A percentile compares a stretch with the other conserved stretches of the same genome.
Evolutionary conservation across 2,329 filamentous ascomycete species (phyloP).

Genomic region (Fusarium concolor): DNA sequence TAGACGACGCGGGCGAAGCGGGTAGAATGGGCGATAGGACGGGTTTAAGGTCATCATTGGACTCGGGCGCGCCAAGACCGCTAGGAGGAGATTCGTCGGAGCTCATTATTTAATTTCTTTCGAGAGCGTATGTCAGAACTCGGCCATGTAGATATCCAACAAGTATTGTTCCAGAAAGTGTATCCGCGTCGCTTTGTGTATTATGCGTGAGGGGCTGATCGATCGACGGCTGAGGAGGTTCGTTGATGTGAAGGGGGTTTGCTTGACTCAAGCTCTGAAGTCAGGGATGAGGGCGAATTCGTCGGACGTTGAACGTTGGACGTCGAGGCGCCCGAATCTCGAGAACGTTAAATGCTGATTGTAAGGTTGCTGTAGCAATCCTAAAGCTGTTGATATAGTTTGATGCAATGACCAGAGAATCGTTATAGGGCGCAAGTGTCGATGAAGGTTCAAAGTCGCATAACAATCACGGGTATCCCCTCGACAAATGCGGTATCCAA

Average conservation of each 20-base stretch:
- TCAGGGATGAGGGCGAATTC: background rate
- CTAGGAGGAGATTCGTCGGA: conserved; percentile 43
- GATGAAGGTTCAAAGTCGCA: conserved; percentile 27
- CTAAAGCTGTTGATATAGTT: conserved; percentile 8
- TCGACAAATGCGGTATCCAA: conserved; percentile 22
- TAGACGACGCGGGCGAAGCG: conserved; percentile 47
- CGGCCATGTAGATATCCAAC: conserved; percentile 39
- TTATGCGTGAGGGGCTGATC: background rate
- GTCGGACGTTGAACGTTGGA: conserved; percentile 23
- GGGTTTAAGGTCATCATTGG: conserved; percentile 44
- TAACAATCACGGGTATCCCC: background rate
- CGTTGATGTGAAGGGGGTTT: conserved; percentile 24
- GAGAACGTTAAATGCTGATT: background rate
- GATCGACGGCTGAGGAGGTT: conserved; percentile 4
- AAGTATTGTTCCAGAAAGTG: conserved; percentile 1
- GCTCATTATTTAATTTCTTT: conserved; percentile 42
- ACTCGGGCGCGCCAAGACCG: conserved; percentile 40
- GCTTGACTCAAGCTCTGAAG: conserved; percentile 10
- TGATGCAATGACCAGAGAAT: conserved; percentile 8
- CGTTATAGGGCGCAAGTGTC: background rate
- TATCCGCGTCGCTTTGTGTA: background rate
- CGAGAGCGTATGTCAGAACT: conserved; percentile 14
- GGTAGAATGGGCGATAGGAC: conserved; percentile 51
- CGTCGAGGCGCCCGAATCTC: conserved; percentile 23
- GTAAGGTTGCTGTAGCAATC: background rate